Base-by-base conservation (phyloP, 305 asterid species). In the Fraxinus greggii region DNA sequence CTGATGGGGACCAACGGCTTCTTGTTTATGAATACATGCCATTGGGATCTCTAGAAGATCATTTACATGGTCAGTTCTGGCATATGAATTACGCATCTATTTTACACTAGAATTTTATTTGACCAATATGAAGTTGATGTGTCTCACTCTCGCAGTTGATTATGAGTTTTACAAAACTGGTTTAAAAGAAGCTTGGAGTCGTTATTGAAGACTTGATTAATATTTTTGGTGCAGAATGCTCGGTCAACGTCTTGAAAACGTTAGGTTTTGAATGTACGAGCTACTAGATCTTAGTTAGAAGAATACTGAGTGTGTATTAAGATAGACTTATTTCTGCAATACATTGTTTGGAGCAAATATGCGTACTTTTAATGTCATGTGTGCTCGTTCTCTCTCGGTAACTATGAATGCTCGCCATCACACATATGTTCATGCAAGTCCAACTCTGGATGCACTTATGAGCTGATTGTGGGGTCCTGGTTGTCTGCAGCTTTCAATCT, bases 1-100 rank as follows among this genome's bases (percentile, higher is more conserved):
- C 98, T 65, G 97, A 93, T 80, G 97, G 98, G 23, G 97, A 92
- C 84, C 97, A 95, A 72, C 94, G 98, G 38, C 94, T 95, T 87
- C 94, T 95, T 56, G 98, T 95, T 82, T 95, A 95, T 76, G 98
- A 95, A 83, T 95, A 89, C 82, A 93, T 95, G 98, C 94, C 97
- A 10, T 83, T 95, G 93, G 98, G 98, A 85, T 93, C 98, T 77
- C 86, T 95, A 48, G 98, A 95, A 84, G 98, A 92, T 85, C 98
- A 92, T 88, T 90, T 95, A 84, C 98, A 93, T 74, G 98, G 98
- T 95, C 85, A 88, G 96, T 63, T 74, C 80, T 83, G 79, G 80
- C 70, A 31, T 45, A 76, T 77, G 33, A 69, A 59, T 65, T 12
- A 36, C 69, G 26, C 80, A 35, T 54, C 70, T 33, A 28, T 59